Evolutionary conservation across 192 early-diverging fungal genomes (phyloP), one percentile per base, ranked within the genome.

Genomic region (Jimgerdemannia lactiflua): DNA sequence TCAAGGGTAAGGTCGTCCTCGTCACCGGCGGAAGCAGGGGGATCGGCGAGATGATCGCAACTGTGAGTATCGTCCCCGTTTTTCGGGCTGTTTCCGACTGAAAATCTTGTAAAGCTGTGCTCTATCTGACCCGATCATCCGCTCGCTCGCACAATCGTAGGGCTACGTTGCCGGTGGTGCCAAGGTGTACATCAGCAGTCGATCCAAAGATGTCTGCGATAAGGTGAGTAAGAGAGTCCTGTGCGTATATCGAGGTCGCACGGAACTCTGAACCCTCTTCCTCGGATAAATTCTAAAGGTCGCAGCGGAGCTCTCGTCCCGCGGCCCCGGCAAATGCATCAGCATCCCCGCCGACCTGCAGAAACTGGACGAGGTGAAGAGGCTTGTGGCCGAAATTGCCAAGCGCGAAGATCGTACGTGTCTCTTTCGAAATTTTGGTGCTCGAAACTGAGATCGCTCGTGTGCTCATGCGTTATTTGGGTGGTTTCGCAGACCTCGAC

Each of bases 101-200:
- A 42, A 3, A n/a, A 54, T 54, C 49, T 54, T 54, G 4, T 54
- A 54, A 14, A 59, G 49, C 3, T 40, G 7, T 40, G 10, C 18
- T 39, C 10, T 20, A 44, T 71, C 39, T 40, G 17, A 39, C 64
- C 18, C 7, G 49, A 8, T 40, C 75, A 80, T 71, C 89, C 92
- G 91, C 87, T 92, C 59, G 8, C 49, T 59, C 49, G 14, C 49
- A 59, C 49, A 10, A 10, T 10, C 49, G 49, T 59, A 59, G 69
- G 93, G 92, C 20, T 92, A 95, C 66, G 90, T 96, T 42, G 89
- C 87, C 73, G 94, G 93, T 87, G 96, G 96, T 14, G 95, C 94
- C 72, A 92, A 86, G 79, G 97, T 98, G 39, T 98, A 96, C 80
- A 96, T 98, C 77, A 91, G 93, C 44, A 92, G 92, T 42, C 89